These are phyloP conservation scores for Xylaria telfairii DNA, from an alignment of 495 filamentous ascomycete genomes.

Conservation along the genomic window DNA sequence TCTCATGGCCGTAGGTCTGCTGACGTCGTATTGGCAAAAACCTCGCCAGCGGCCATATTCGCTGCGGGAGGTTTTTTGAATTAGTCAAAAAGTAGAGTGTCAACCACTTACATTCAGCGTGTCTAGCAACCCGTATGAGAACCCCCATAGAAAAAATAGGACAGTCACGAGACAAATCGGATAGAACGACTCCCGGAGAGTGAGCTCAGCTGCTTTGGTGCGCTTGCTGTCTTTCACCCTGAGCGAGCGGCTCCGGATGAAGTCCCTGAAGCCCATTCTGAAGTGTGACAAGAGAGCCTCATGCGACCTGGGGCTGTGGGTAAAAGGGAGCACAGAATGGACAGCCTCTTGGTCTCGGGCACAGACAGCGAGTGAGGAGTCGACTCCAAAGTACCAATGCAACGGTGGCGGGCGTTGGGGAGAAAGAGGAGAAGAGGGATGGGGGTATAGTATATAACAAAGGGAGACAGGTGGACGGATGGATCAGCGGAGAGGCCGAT, in stretches of 20 bases:
- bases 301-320: constrained; percentile 1
- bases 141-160: constrained; percentile 86
- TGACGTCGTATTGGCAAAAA: not conserved
- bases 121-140: constrained; percentile 79
- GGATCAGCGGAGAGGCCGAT: not conserved
- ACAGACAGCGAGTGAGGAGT: not conserved
- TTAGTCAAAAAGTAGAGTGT: constrained; percentile 33
- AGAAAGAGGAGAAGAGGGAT: constrained; percentile 19
- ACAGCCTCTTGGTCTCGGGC: not conserved
- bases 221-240: constrained; percentile 52
- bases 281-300: constrained; percentile 9
- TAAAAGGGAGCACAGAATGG: not conserved
- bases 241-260: constrained; percentile 45
- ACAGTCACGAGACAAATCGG: constrained; percentile 64
- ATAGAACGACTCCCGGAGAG: constrained; percentile 63
- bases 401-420: constrained; percentile 5
- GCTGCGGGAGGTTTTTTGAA: not conserved
- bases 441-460: constrained; percentile 7
- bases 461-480: not conserved
- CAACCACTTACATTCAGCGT: constrained; percentile 35
- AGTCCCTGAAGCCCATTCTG: constrained; percentile 43
- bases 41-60: constrained; percentile 34
- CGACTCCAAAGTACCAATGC: constrained; percentile 11
- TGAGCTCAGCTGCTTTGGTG: constrained; percentile 63
- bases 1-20: not conserved